Evolutionary conservation across 2,329 filamentous ascomycete genomes (phyloP), one percentile per base, ranked within the genome.

Genomic region (Blumeria graminis): DNA sequence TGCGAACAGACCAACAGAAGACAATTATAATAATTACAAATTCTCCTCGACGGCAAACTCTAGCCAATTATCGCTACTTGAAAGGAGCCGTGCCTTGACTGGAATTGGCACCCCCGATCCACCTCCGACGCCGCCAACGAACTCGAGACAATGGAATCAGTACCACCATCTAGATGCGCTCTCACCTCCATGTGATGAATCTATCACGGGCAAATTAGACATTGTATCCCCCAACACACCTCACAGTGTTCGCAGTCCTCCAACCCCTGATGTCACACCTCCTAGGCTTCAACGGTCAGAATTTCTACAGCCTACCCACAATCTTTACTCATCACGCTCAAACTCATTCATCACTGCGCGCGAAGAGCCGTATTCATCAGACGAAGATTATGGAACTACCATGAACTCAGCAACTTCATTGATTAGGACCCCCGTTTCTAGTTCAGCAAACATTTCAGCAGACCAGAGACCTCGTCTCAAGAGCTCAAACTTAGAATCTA

Each of bases 191-290:
- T 58, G 60, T 52, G 63, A 64, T 43, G 55, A 43, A 57, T 11
- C 22, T 57, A 35, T 54, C 59, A 13, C 58, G 60, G 11, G 58
- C 57, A 50, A 60, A 57, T 55, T 51, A 58, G 41, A 39, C 58
- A 61, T 9, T 38, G 57, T 50, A 45, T 59, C 46, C 63, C 63
- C 56, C 62, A 70, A 71, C 56, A 85, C 81, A 5, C 80, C 81
- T 54, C 74, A 78, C 33, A 77, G 78, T 60, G 77, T 81, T 60
- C 74, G 75, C 63, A 84, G 79, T 62, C 81, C 81, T 14, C 83
- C 82, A 35, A 88, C 84, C 3, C 84, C 84, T 36, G 84, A 87
- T 68, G 76, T 83, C 50, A 88, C 84, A 14, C 84, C 83, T 55
- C 84, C 84, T 38, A 75, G 78, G 52, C 67, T 67, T 39, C 72